Conservation (phyloP, 345 rosid genomes). For the Euphorbia lathyris region DNA sequence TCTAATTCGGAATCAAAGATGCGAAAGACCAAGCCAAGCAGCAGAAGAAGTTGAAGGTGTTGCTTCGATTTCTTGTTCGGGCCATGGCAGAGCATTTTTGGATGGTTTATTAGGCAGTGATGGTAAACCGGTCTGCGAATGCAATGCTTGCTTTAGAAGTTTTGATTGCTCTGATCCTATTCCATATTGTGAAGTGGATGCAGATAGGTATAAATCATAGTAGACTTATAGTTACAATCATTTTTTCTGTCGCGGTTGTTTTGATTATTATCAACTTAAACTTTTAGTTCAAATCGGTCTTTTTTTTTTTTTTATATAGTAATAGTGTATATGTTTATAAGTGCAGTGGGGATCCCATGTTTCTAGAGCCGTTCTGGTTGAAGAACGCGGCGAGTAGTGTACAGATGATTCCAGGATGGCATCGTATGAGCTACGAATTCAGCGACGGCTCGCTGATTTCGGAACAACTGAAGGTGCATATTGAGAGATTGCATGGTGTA, state of each 20-base stretch:
- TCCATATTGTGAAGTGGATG: slow-evolving; percentile 20
- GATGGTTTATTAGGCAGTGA: slow-evolving; percentile 15
- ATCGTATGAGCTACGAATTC: slow-evolving; percentile 27
- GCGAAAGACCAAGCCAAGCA: slow-evolving; percentile 8
- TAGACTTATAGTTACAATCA: too few relatives aligned
- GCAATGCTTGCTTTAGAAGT: slow-evolving; percentile 22
- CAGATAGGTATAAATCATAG: slow-evolving; percentile 27
- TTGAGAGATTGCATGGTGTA: slow-evolving; percentile 1
- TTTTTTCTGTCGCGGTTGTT: too few relatives aligned
- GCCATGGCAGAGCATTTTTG: slow-evolving; percentile 28
- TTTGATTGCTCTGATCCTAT: slow-evolving; percentile 18
- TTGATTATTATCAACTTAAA: too few relatives aligned
- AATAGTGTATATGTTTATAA: too few relatives aligned
- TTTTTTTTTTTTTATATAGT: too few relatives aligned
- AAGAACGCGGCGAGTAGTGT: slow-evolving; percentile 15
- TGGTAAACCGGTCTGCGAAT: slow-evolving; percentile 20
- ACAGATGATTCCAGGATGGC: slow-evolving; percentile 19
- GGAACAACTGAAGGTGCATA: slow-evolving; percentile 9
- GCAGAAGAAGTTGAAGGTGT: slow-evolving; percentile 20
- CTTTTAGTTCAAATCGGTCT: too few relatives aligned
- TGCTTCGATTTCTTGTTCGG: slow-evolving; percentile 17
- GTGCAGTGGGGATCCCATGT: slow-evolving; percentile 28
- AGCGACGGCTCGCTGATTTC: slow-evolving; percentile 22
- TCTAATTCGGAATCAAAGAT: not conserved
- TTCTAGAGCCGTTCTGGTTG: slow-evolving; percentile 27